These are phyloP conservation scores for Flaveria linearis DNA, from an alignment of 129 eudicot species.

Conservation along the genomic window DNA sequence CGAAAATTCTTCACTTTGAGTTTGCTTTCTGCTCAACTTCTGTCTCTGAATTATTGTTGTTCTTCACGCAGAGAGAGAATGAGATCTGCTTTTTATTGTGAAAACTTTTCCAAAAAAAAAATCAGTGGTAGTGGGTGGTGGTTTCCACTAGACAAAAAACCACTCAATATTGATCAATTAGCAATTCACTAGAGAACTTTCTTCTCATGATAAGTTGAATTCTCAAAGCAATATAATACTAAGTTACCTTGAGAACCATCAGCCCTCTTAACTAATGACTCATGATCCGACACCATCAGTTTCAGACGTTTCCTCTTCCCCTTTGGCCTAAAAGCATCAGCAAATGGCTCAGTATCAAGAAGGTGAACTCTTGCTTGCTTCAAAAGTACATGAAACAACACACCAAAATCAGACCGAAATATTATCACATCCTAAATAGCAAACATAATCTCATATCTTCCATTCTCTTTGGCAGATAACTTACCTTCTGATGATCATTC, in stretches of 20 bases:
- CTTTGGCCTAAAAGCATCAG: conserved; percentile 92
- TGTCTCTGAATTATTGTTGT: no score
- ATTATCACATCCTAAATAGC: neutral
- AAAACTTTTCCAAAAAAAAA: no score
- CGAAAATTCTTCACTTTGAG: no score
- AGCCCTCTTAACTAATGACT: conserved; percentile 71
- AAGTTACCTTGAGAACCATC: conserved; percentile 75
- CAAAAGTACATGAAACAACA: conserved; percentile 21
- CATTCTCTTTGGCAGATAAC: neutral
- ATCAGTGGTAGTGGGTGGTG: no score
- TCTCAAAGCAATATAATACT: neutral
- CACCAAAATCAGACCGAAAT: conserved; percentile 13
- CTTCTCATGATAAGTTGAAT: neutral
- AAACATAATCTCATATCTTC: neutral
- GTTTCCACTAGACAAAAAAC: no score
- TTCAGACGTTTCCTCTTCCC: conserved; percentile 84
- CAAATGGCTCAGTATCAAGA: conserved; percentile 86
- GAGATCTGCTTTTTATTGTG: no score
- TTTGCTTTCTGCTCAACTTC: no score
- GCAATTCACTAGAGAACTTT: conserved; percentile 3
- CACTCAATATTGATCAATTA: no score
- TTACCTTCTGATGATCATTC: conserved; percentile 90
- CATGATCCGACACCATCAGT: conserved; percentile 67
- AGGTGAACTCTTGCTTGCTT: conserved; percentile 95
- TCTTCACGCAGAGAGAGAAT: no score